These are phyloP conservation scores for Umbilicaria muhlenbergii DNA, from an alignment of 495 filamentous ascomycete species.

Conservation along the genomic window DNA sequence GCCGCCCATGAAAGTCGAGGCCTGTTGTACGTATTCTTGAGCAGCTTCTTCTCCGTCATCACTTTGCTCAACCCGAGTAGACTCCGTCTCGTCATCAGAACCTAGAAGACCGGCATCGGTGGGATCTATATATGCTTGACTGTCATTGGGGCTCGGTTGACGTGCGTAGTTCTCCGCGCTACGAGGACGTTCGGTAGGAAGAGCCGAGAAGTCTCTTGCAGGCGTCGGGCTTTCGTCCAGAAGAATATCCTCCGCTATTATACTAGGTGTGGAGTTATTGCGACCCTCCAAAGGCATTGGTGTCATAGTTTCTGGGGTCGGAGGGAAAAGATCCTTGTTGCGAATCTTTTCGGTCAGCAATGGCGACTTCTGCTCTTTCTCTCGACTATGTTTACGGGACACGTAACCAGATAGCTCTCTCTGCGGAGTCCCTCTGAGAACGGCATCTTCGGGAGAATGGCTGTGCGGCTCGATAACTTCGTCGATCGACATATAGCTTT, in stretches of 20 bases:
- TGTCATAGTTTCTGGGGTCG: conserved; percentile 13
- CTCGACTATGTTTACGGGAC: too few relatives aligned
- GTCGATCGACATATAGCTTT: too few relatives aligned
- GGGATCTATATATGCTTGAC: neutral
- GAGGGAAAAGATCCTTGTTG: conserved; percentile 4
- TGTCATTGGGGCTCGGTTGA: neutral
- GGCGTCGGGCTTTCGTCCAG: conserved; percentile 1
- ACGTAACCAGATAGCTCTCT: too few relatives aligned
- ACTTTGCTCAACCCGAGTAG: neutral
- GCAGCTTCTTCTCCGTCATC: neutral
- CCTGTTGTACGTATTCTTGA: neutral
- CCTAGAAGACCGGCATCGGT: neutral
- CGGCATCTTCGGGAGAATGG: too few relatives aligned
- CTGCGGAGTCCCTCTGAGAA: too few relatives aligned
- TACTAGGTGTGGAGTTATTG: conserved; percentile 11
- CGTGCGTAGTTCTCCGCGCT: neutral
- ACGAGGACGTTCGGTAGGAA: neutral
- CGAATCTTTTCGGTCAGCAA: too few relatives aligned
- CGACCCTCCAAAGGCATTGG: conserved; percentile 5
- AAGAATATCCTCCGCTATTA: conserved; percentile 11
- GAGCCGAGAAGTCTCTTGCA: neutral
- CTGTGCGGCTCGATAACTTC: too few relatives aligned
- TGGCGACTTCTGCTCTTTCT: too few relatives aligned
- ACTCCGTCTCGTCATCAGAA: conserved; percentile 1
- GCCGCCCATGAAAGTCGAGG: neutral